Evolutionary conservation across 1,284 basidiomycete genomes (phyloP).

Genomic region (Sutorius eximius): DNA sequence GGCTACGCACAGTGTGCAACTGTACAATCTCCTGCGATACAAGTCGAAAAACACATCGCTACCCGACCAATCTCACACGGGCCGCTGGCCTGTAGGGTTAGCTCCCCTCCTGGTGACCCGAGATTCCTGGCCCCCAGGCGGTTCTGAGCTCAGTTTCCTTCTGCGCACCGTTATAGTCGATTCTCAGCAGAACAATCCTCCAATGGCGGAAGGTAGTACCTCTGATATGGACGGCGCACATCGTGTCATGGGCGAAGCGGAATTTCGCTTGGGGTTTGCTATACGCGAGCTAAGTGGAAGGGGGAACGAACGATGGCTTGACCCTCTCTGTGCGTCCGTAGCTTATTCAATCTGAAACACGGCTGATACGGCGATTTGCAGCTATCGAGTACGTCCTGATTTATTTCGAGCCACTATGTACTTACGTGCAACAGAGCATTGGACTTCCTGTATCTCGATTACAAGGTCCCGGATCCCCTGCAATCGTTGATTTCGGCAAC

Average conservation of each 20-base stretch:
- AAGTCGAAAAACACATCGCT: constrained; percentile 21
- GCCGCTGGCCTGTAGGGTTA: constrained; percentile 70
- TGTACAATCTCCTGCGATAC: constrained; percentile 39
- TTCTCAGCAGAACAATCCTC: constrained; percentile 48
- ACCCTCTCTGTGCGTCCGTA: constrained; percentile 65
- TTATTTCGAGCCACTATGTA: constrained; percentile 49
- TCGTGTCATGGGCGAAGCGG: constrained; percentile 60
- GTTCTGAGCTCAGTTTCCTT: constrained; percentile 78
- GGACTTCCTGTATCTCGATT: constrained; percentile 86
- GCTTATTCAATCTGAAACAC: neutral
- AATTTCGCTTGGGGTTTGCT: constrained; percentile 79
- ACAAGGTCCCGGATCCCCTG: constrained; percentile 74
- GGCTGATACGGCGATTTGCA: constrained; percentile 14
- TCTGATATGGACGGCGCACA: constrained; percentile 23
- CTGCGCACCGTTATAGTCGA: constrained; percentile 79
- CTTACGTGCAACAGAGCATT: constrained; percentile 56
- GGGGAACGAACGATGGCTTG: constrained; percentile 71
- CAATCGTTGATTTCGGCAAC: constrained; percentile 67
- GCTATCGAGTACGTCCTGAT: constrained; percentile 29
- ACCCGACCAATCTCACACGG: constrained; percentile 8
- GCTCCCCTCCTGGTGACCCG: constrained; percentile 68
- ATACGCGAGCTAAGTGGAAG: constrained; percentile 69
- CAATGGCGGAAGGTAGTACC: neutral
- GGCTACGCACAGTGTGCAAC: constrained; percentile 36
- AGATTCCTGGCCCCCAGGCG: constrained; percentile 81